Evolutionary conservation across 176 grass and related monocot genomes (phyloP), one percentile per base, ranked within the genome.

Genomic region (Oryza coarctata): DNA sequence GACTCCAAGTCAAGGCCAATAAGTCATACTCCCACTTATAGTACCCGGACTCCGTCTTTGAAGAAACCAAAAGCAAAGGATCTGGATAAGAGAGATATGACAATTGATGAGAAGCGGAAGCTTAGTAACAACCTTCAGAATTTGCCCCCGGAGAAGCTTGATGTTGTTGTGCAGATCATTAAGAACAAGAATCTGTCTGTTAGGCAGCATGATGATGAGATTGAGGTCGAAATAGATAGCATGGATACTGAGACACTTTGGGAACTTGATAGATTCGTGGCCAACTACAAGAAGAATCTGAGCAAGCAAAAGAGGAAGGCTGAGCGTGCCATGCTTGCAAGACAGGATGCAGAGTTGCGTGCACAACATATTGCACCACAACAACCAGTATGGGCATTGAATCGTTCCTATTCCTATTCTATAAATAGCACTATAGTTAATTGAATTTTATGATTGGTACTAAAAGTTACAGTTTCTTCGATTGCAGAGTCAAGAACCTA

Each of bases 211-310:
- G 95, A 95, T 65, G 95, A 98, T 91, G 95, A 95, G 79, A 98
- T 98, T 89, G 95, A 98, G 84, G 88, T 98, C n/a, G 95, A 98
- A 86, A 98, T 98, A 78, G 95, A 98, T 87, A 98, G 92, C 76
- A 88, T 98, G 78, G 95, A 98, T 88, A 87, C 87, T 18, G 95
- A 95, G 85, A 98, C 95, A 9, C 89, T 98, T 82, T 98, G 95
- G 95, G 92, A 98, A 43, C 95, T 98, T 47, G 95, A 93, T 83
- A 87, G 95, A 76, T 98, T 98, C 73, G 92, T 98, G 28, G 90
- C 95, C 14, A 98, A 98, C 88, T 95, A 93, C 84, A 98, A 90
- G 76, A 98, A 98, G 73, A 90, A 94, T 79, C 78, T 98, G 64
- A 98, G 95, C 76, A 98, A 98, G 90, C 85, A 93, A 76, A 98